These are phyloP conservation scores for Scheffersomyces illinoinensis DNA, from an alignment of 1,139 yeast genomes.

Conservation along the genomic window DNA sequence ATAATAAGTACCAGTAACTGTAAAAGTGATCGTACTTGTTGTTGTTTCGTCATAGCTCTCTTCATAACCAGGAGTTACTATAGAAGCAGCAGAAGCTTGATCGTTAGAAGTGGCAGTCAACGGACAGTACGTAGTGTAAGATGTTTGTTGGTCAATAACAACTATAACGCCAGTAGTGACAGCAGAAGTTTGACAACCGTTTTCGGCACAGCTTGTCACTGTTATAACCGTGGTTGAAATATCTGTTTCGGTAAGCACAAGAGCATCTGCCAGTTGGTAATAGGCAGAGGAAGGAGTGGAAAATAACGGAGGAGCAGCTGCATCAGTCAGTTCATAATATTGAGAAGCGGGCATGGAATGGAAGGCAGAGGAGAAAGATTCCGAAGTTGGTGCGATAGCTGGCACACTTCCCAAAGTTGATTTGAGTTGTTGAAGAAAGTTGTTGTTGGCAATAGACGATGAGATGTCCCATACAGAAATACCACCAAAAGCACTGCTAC, in stretches of 20 bases:
- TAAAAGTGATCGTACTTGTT: not conserved
- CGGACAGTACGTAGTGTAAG: constrained; percentile 9
- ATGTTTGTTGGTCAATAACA: constrained; percentile 22
- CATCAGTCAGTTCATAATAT: not conserved
- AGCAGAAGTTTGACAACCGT: constrained; percentile 29
- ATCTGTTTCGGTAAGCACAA: constrained; percentile 15
- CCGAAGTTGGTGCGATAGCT: not conserved
- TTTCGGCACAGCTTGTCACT: constrained; percentile 29
- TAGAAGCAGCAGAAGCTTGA: not conserved
- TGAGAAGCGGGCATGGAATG: not conserved
- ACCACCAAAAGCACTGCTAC: constrained; percentile 67
- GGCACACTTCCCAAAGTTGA: not conserved
- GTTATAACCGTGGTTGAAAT: constrained; percentile 28
- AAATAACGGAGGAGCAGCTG: not conserved
- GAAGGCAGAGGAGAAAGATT: not conserved
- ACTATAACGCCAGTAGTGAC: constrained; percentile 41
- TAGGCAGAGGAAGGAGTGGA: not conserved
- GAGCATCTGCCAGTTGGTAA: not conserved
- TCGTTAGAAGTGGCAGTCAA: not conserved
- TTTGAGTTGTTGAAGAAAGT: constrained; percentile 15
- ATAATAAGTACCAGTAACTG: not conserved
- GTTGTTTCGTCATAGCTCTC: not conserved
- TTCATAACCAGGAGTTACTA: not conserved
- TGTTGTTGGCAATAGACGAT: constrained; percentile 32
- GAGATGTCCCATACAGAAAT: constrained; percentile 86